Evolutionary conservation across 116 monocot species (phyloP), one percentile per base, ranked within the genome.

Genomic region (Trichopus zeylanicus): DNA sequence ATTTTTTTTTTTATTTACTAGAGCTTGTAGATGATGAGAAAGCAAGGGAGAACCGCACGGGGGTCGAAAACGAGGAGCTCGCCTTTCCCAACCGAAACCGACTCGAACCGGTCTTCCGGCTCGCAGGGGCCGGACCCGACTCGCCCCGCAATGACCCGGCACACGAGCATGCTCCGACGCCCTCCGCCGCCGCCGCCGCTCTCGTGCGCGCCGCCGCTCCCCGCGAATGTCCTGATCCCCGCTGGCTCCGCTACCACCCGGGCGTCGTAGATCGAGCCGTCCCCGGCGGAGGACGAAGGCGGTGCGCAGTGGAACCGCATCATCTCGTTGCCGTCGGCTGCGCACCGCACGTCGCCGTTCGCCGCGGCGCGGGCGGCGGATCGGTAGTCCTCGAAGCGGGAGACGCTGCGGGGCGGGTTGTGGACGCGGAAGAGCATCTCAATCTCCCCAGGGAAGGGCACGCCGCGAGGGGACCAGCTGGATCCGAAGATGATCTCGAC

Each of bases 251-350:
- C 62, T 8, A 21, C n/a, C 12, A 79, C 68, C 12, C 64, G 55
- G n/a, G 59, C 78, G 57, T 52, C 74, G 61, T 48, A 74, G 28
- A 75, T 60, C 31, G 58, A 71, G 46, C 46, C 73, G 26, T 57
- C 67, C 11, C n/a, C 60, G 52, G 55, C 33, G 37, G 23, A 23
- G 15, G 29, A 55, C 19, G 53, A 35, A 11, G 19, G 35, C 7
- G 62, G 64, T 7, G 79, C 67, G 34, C 72, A 61, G 55, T 80
- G 78, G 73, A 94, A 94, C 22, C 94, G 73, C 85, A 89, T 82
- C 80, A 89, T 76, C 77, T 94, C 94, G 69, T 94, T 94, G 20
- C 94, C 94, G 58, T 94, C 89, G 31, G 78, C 94, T 15, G 85
- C 82, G 86, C 86, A 83, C 26, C 94, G 82, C 30, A 78, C 52